Conservation (phyloP, 495 filamentous ascomycete genomes). For the Penicillium canariense region DNA sequence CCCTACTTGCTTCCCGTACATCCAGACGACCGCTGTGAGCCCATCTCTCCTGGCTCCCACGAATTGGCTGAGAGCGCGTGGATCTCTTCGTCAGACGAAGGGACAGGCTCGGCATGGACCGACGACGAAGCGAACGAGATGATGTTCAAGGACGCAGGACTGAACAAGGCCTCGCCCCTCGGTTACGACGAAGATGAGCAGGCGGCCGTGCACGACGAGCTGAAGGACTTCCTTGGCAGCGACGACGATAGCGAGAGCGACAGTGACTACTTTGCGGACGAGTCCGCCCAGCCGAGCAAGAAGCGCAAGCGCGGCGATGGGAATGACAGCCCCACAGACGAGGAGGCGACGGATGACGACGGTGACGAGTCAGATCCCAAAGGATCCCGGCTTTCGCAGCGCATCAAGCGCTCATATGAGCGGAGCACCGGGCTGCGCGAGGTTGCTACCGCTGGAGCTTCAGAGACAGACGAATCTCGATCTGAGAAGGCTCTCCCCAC, state of each 20-base stretch:
- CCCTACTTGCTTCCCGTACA: conserved; percentile 68
- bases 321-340: conserved; percentile 29
- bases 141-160: conserved; percentile 33
- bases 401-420: conserved; percentile 51
- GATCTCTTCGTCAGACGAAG: conserved; percentile 44
- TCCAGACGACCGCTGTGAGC: conserved; percentile 55
- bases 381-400: conserved; percentile 45
- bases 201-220: conserved; percentile 62
- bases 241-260: conserved; percentile 59
- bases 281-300: conserved; percentile 24
- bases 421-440: conserved; percentile 45
- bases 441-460: conserved; percentile 43
- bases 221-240: conserved; percentile 72
- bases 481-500: background rate
- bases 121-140: conserved; percentile 48
- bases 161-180: conserved; percentile 35
- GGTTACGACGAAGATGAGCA: conserved; percentile 49
- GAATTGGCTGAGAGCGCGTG: conserved; percentile 37
- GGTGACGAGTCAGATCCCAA: conserved; percentile 33
- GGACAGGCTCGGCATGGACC: conserved; percentile 38
- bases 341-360: conserved; percentile 29
- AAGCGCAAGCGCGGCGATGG: conserved; percentile 44
- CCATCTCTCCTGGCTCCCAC: conserved; percentile 33
- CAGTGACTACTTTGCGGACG: conserved; percentile 36
- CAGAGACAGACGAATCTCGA: conserved; percentile 22